phyloP scores from a whole-genome alignment of 2,329 filamentous ascomycete genomes.

The Venturia carpophila region DNA sequence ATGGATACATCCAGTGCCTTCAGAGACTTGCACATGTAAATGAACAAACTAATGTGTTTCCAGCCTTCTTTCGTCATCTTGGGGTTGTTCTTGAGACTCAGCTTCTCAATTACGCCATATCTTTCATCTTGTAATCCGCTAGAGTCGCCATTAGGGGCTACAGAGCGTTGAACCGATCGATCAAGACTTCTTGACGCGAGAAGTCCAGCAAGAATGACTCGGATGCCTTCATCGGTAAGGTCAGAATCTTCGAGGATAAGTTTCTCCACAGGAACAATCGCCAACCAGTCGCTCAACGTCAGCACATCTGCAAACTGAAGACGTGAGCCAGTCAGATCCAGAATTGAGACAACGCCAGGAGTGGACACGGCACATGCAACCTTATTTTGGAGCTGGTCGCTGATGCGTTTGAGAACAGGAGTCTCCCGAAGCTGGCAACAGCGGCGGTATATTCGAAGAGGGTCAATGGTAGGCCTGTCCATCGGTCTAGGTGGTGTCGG shows the following conservation, averaged over 20 bases:
- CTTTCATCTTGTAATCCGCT: constrained; percentile 36
- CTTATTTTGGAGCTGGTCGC: constrained; percentile 71
- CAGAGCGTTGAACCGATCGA: constrained; percentile 28
- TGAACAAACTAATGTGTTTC: constrained; percentile 82
- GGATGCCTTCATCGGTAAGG: constrained; percentile 75
- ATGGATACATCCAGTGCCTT: constrained; percentile 81
- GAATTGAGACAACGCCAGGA: constrained; percentile 68
- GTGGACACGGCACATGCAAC: constrained; percentile 55
- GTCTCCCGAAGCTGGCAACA: constrained; percentile 93
- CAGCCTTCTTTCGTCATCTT: constrained; percentile 82
- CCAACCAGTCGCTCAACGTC: constrained; percentile 87
- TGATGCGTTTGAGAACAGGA: constrained; percentile 83
- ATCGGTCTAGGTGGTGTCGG: constrained; percentile 41
- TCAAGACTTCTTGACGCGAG: constrained; percentile 67
- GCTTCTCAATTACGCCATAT: constrained; percentile 72
- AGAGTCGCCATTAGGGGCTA: constrained; percentile 28
- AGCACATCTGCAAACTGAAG: constrained; percentile 76
- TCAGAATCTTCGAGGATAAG: constrained; percentile 81
- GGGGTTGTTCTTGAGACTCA: constrained; percentile 81
- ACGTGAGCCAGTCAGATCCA: constrained; percentile 79
- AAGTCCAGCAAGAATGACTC: constrained; percentile 78
- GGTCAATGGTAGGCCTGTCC: constrained; percentile 75
- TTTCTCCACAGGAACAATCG: constrained; percentile 83
- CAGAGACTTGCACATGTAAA: constrained; percentile 81
- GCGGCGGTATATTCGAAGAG: constrained; percentile 82